Evolutionary conservation across 257 asterid species (phyloP).

Genomic region (Mitragyna speciosa): DNA sequence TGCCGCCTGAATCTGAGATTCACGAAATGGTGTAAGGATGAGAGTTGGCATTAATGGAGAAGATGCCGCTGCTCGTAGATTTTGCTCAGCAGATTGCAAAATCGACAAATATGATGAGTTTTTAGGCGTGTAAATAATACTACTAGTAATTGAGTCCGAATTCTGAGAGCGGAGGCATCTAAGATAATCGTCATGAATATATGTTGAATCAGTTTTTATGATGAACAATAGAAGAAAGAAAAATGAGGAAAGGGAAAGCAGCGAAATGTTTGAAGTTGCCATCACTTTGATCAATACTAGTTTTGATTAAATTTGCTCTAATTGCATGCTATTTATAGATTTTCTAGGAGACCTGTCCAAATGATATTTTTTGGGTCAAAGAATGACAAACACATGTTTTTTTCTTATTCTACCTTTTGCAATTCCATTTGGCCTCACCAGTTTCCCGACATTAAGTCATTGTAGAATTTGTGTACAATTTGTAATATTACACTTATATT

Average conservation of each 20-base stretch:
- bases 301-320: not conserved
- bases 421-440: too few relatives aligned
- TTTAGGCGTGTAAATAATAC: not conserved
- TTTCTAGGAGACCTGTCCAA: too few relatives aligned
- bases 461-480: too few relatives aligned
- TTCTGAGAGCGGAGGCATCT: conserved; percentile 8
- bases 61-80: not conserved
- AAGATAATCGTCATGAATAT: conserved; percentile 6
- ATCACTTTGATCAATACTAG: not conserved
- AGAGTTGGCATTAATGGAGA: conserved; percentile 14
- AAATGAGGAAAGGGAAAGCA: not conserved
- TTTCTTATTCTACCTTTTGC: too few relatives aligned
- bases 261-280: not conserved
- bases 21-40: conserved; percentile 37
- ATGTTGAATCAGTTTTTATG: not conserved
- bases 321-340: not conserved
- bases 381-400: too few relatives aligned
- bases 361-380: too few relatives aligned
- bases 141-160: not conserved
- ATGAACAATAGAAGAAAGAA: not conserved
- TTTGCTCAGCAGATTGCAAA: not conserved
- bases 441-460: too few relatives aligned
- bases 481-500: too few relatives aligned
- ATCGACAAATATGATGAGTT: conserved; percentile 12
- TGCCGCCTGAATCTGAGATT: conserved; percentile 34